phyloP scores from a whole-genome alignment of 2,329 filamentous ascomycete species.

The Microdochium nivale region DNA sequence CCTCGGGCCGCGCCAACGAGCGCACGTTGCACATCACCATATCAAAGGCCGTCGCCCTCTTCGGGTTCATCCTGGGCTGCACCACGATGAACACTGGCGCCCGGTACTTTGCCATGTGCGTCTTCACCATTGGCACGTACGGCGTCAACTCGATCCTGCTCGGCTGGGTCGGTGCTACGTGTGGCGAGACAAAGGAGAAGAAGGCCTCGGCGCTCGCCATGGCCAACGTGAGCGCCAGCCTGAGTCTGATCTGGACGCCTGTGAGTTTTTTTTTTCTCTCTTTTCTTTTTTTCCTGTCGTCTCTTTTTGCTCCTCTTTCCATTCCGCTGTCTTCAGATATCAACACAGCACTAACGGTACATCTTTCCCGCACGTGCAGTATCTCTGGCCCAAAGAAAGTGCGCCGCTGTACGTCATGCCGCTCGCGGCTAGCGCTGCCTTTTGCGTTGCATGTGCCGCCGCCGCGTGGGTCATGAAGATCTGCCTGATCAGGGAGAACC shows the following conservation, averaged over 20 bases:
- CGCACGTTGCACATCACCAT: conserved; percentile 36
- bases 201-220: conserved; percentile 34
- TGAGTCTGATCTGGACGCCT: conserved; percentile 27
- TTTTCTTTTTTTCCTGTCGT: conserved; percentile 22
- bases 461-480: neutral
- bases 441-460: neutral
- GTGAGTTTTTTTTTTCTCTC: conserved; percentile 4
- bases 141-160: conserved; percentile 35
- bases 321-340: too few species aligned
- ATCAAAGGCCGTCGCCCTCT: conserved; percentile 28
- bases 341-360: neutral
- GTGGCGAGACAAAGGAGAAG: conserved; percentile 38
- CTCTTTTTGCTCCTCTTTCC: too few species aligned
- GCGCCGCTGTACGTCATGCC: conserved; percentile 23
- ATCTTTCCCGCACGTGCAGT: conserved; percentile 12
- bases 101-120: conserved; percentile 24
- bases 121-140: conserved; percentile 27
- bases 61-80: conserved; percentile 17
- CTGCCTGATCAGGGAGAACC: conserved; percentile 1
- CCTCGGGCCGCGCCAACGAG: conserved; percentile 23
- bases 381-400: conserved; percentile 24
- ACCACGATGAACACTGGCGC: conserved; percentile 16
- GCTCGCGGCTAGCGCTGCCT: conserved; percentile 7
- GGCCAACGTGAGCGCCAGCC: conserved; percentile 19
- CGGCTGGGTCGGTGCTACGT: conserved; percentile 29